Base-by-base conservation (phyloP, 495 filamentous ascomycete species). In the Aspergillus nanangensis region DNA sequence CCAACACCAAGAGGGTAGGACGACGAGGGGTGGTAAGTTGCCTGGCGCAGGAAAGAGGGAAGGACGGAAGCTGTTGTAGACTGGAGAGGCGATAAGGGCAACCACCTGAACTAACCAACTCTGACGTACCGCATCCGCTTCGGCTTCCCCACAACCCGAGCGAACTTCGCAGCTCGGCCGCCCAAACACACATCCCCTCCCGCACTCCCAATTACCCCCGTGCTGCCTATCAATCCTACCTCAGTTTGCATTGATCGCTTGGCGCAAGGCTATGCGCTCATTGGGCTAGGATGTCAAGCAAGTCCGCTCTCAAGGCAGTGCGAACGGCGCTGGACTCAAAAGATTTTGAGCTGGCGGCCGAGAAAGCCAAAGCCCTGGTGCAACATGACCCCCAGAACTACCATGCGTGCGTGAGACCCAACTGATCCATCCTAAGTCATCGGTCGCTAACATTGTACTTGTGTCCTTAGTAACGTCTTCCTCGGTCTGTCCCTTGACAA, bases 271-370 rank as follows among this genome's bases (percentile, higher is more conserved):
- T 34, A 60, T 56, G 57, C 47, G 40, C 48, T 35, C 35, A 45
- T 52, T 50, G 45, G 36, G 29, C 38, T 45, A 60, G 45, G 21
- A 60, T 84, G 81, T 73, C 81, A 44, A 74, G 71, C 62, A 98
- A 95, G 69, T 76, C 86, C 44, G 76, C 83, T 51, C 74, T 97
- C 45, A 97, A 95, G 66, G 83, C 86, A 44, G 86, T 90, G 45
- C 86, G 85, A 58, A 75, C 81, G 38, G 84, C 87, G 41, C 71
- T 96, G 46, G 86, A 92, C 60, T 77, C 83, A 25, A 79, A 87
- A 48, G 86, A 94, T 54, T 97, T 83, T 71, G 78, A 81, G 53
- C 77, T 79, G 47, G 89, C 87, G 25, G 74, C 83, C 41, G 67
- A 76, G 15, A 80, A 88, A 53, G 81, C 84, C 14, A 76, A 82